Percentiles rank a stretch among this genome's conserved stretches.
These are phyloP conservation scores for Glycine latifolia DNA, from an alignment of 306 rosid species.

Conservation along the genomic window DNA sequence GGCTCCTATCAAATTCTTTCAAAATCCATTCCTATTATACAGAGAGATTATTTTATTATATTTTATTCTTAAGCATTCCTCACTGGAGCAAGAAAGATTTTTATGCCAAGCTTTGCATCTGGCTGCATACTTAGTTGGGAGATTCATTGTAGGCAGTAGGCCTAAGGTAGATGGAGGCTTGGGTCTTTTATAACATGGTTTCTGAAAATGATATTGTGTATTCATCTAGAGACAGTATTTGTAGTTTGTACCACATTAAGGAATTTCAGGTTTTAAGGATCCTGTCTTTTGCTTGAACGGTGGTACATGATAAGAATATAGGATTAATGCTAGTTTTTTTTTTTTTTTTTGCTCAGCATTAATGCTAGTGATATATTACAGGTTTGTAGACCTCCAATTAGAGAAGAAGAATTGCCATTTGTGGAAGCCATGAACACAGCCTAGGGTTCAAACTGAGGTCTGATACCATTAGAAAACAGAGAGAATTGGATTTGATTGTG, in stretches of 20 bases:
- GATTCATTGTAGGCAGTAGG: neutral
- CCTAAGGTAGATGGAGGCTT: constrained; percentile 3
- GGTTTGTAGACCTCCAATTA: neutral
- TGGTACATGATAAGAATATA: neutral
- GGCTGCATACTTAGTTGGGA: neutral
- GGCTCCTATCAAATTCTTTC: neutral
- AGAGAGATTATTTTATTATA: neutral
- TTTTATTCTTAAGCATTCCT: neutral
- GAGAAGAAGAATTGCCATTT: no score
- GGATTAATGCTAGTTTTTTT: neutral
- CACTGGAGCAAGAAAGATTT: neutral
- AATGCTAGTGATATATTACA: neutral
- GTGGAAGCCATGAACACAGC: no score
- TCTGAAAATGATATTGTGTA: constrained; percentile 23
- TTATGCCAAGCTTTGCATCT: neutral
- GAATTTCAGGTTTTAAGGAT: neutral
- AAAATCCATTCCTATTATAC: neutral
- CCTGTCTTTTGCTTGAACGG: neutral
- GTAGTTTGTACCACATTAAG: neutral
- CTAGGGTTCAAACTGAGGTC: no score
- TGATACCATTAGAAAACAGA: no score
- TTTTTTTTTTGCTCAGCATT: no score
- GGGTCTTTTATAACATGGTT: constrained; percentile 9
- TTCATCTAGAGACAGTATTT: neutral
- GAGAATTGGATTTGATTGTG: no score